Evolutionary conservation across 345 rosid genomes (phyloP), one percentile per base, ranked within the genome.

Genomic region (Populus nigra): DNA sequence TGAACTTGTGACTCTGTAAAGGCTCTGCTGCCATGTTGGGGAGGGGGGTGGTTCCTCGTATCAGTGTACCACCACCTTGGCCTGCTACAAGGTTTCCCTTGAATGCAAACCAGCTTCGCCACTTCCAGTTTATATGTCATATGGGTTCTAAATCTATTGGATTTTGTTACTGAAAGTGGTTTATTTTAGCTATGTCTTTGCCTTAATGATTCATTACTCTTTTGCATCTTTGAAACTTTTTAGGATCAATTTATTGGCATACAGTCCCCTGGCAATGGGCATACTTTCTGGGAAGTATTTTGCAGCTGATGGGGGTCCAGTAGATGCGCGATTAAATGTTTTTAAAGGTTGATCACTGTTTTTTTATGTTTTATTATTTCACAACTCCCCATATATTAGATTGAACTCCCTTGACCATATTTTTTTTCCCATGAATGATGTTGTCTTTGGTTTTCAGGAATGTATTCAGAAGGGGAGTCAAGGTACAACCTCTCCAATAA

Each of bases 261-360:
- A 89, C 79, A 90, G 91, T 57, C 94, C 91, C 62, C 76, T 90
- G 66, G 94, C 88, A 23, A 90, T 90, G 92, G 92, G 91, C 63
- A 86, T 89, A 77, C 90, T 89, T 68, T 87, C 94, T 77, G 92
- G 89, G 70, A 90, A 90, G 78, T 90, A 90, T 79, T 85, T 86
- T 79, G 74, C 78, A 31, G 73, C 84, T 39, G 89, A 86, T 57
- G 83, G 88, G 22, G 88, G 82, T 69, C 89, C 91, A 27, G 50
- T 35, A 0, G 88, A 88, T 79, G 88, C 90, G 45, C 89, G 91
- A 59, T 81, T 89, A 75, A 90, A 88, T 84, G 86, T 88, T 69
- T 89, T 89, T 49, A 84, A 77, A 85, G 87, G 91, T 87, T 66
- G 68, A 71, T 45, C 74, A 36, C 45, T 67, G 61, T 59, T 71